Percentiles rank a stretch among this genome's conserved stretches.
Conservation (phyloP, 345 rosid genomes). For the Acer negundo region DNA sequence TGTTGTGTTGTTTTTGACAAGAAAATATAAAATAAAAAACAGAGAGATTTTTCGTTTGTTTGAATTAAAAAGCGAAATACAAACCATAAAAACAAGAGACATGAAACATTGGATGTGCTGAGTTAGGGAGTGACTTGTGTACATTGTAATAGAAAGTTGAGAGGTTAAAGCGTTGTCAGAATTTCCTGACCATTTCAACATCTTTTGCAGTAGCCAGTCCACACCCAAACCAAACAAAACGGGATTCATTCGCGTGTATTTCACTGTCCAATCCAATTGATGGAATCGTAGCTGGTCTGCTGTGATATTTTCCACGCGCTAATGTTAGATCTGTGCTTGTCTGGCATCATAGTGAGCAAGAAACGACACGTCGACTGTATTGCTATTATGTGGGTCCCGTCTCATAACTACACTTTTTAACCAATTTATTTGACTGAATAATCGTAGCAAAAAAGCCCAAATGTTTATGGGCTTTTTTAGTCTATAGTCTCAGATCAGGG, state of each 20-base stretch:
- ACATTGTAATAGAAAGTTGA: slow-evolving; percentile 14
- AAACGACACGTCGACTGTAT: slow-evolving; percentile 17
- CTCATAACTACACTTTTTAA: too few relatives aligned
- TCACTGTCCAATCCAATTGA: slow-evolving; percentile 20
- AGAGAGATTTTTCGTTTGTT: background rate
- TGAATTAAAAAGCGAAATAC: background rate
- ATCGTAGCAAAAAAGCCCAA: too few relatives aligned
- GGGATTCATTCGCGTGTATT: background rate
- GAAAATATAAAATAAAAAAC: too few relatives aligned
- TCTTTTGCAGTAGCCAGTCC: slow-evolving; percentile 21
- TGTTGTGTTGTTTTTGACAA: background rate
- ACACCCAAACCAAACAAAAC: background rate
- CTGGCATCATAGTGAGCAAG: background rate
- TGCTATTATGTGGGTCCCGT: background rate
- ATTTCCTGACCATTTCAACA: slow-evolving; percentile 26
- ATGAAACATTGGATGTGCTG: background rate
- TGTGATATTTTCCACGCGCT: slow-evolving; percentile 25
- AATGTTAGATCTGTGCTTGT: slow-evolving; percentile 4
- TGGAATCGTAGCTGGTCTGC: too few relatives aligned
- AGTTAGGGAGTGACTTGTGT: background rate
- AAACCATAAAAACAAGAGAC: background rate
- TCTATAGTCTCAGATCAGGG: too few relatives aligned
- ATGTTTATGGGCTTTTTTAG: too few relatives aligned
- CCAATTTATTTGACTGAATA: too few relatives aligned
- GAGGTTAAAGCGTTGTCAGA: slow-evolving; percentile 34